Conservation (phyloP, 352 stramenopile species). For the Phytophthora boehmeriae region DNA sequence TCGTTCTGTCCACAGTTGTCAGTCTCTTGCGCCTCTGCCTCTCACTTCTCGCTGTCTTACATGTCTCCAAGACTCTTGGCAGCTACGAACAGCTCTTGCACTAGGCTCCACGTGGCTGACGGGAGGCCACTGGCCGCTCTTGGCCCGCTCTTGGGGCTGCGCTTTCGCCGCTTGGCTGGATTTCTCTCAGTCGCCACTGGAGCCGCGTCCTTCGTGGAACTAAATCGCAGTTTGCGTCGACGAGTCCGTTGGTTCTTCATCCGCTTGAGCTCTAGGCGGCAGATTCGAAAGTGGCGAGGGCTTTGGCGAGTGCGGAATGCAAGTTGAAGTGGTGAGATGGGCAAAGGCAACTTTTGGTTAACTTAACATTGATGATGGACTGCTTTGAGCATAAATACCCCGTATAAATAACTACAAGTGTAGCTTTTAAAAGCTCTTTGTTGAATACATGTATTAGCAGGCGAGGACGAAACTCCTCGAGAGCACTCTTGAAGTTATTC, state of each 20-base stretch:
- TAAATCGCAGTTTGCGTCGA: slow-evolving; percentile 37
- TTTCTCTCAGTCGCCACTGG: slow-evolving; percentile 21
- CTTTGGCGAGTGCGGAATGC: slow-evolving; percentile 1
- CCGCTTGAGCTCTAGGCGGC: slow-evolving; percentile 16
- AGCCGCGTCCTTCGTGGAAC: slow-evolving; percentile 11
- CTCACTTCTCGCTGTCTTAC: slow-evolving; percentile 25
- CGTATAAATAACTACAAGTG: slow-evolving; percentile 19
- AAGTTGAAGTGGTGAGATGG: slow-evolving; percentile 35
- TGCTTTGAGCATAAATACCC: too few relatives aligned
- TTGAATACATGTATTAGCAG: too few relatives aligned
- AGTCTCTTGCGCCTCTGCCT: background rate
- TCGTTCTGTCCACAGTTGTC: slow-evolving; percentile 36
- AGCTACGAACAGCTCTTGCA: slow-evolving; percentile 42
- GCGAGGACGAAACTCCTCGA: slow-evolving; percentile 26
- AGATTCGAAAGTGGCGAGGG: slow-evolving; percentile 37
- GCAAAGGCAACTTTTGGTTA: slow-evolving; percentile 9
- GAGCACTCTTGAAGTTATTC: slow-evolving; percentile 18
- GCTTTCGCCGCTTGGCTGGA: slow-evolving; percentile 25
- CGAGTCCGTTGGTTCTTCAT: slow-evolving; percentile 30
- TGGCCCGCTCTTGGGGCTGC: background rate
- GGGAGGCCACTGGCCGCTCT: slow-evolving; percentile 17
- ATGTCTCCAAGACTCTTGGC: slow-evolving; percentile 61
- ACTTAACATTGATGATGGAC: too few relatives aligned
- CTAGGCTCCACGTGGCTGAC: slow-evolving; percentile 33
- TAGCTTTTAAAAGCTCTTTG: too few relatives aligned